Evolutionary conservation across 129 eudicot species (phyloP).

Genomic region (Oenanthe sinensis): DNA sequence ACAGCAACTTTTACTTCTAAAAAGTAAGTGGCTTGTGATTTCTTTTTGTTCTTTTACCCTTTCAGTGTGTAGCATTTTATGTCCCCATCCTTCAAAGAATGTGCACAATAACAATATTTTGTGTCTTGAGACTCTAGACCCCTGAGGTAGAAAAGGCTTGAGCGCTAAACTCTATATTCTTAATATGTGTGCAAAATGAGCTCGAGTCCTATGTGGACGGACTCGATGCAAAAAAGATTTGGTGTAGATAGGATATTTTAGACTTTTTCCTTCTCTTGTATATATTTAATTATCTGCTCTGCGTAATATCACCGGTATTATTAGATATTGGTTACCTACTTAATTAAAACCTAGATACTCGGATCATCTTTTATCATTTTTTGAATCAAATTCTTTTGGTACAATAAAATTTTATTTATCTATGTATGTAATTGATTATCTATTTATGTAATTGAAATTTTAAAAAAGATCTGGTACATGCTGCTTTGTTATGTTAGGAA

Average conservation of each 20-base stretch:
- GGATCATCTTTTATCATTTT: too few relatives aligned
- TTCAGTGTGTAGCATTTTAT: not conserved
- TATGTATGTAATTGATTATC: not conserved
- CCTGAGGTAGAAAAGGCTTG: too few relatives aligned
- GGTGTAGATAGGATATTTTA: not conserved
- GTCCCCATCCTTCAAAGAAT: not conserved
- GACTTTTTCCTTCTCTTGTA: too few relatives aligned
- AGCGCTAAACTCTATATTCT: too few relatives aligned
- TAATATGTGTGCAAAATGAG: too few relatives aligned
- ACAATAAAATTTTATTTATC: not conserved
- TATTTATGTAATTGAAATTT: not conserved
- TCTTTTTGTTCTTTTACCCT: not conserved
- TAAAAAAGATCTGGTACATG: not conserved
- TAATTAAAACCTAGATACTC: too few relatives aligned
- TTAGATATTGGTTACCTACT: too few relatives aligned
- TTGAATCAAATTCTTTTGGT: too few relatives aligned
- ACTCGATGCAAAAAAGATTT: not conserved
- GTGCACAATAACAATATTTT: not conserved
- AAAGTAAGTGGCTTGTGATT: conserved; percentile 50
- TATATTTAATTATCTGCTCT: not conserved
- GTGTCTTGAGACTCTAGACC: too few relatives aligned
- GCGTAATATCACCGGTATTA: not conserved
- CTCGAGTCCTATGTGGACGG: too few relatives aligned
- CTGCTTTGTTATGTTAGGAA: not conserved
- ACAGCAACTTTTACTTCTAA: conserved; percentile 94